These are phyloP conservation scores for Geotrichum phurueaensis DNA, from an alignment of 1,139 yeast genomes.

Conservation along the genomic window DNA sequence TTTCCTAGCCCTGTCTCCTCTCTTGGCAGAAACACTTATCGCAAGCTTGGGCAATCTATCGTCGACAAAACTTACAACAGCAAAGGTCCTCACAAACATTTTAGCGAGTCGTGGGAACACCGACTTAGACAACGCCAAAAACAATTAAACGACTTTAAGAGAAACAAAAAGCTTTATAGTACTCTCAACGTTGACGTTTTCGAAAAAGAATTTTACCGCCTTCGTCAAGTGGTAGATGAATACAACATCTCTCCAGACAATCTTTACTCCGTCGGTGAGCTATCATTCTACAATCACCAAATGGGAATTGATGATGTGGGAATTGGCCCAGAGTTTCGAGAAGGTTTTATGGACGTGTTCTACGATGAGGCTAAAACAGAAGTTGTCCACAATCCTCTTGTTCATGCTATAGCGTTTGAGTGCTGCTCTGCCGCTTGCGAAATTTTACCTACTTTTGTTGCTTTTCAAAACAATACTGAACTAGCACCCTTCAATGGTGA, in stretches of 20 bases:
- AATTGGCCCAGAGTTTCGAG: constrained; percentile 3
- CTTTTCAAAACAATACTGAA: background rate
- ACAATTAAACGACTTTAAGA: constrained; percentile 4
- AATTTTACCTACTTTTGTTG: constrained; percentile 1
- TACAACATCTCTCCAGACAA: background rate
- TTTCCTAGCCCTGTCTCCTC: constrained; percentile 6
- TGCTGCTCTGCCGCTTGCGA: constrained; percentile 1
- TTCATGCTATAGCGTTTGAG: constrained; percentile 8
- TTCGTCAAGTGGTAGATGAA: background rate
- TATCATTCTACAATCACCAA: background rate
- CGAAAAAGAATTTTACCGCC: background rate
- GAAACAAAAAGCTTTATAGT: constrained; percentile 6
- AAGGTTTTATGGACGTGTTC: constrained; percentile 11
- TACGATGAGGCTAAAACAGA: background rate
- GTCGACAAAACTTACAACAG: constrained; percentile 1
- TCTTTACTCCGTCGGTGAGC: constrained; percentile 11
- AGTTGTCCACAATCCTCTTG: constrained; percentile 2
- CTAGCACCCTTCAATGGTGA: background rate
- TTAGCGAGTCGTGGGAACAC: constrained; percentile 14
- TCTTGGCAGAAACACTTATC: constrained; percentile 7
- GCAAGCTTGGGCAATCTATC: constrained; percentile 11
- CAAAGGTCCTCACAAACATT: constrained; percentile 4
- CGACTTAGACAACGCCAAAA: constrained; percentile 9
- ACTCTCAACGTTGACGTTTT: background rate
- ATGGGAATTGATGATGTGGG: constrained; percentile 3